Base-by-base conservation (phyloP, 164 flowering plant genomes). In the Cinnamomum micranthum region DNA sequence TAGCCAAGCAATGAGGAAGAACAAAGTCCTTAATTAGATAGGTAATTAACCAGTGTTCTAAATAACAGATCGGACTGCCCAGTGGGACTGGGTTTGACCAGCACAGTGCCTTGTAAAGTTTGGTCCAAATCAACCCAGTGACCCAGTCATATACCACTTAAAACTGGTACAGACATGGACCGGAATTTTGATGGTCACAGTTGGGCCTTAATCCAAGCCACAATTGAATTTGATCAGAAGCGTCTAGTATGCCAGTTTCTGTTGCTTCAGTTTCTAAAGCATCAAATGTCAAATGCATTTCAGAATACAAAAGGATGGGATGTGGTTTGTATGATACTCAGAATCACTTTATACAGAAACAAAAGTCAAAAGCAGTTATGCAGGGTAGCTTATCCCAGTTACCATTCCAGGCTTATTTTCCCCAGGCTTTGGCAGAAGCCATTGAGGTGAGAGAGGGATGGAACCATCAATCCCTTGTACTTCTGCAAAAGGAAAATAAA, bases 391-490 rank as follows among this genome's bases (percentile, higher is more conserved):
- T 60, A 90, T 91, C 86, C 82, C 92, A 78, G 80, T 71, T 75
- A 86, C 85, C 63, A 76, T 74, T 79, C 91, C 97, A 80, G 82
- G 82, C 87, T 89, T 96, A 80, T 65, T 89, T 81, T 95, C 99
- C 83, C 90, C 92, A 11, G 90, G 80, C 85, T 96, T 96, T 47
- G 98, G 84, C 69, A 86, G 87, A 83, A 94, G 97, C 98, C 98
- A 94, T 79, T 94, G 98, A 7, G 99, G 99, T 77, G 99, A 96
- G 77, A 96, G 97, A 65, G 99, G 98, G 79, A 96, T 81, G 17
- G 89, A 74, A 86, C 79, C 87, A 76, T 89, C 94, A 68, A 88
- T 73, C 67, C 88, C 95, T 72, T 83, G 93, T 74, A 82, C 76
- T 83, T 91, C 99, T 96, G 88, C 82, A 72, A 19, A 65, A 87